Percentiles rank a stretch among this genome's conserved stretches.
Evolutionary conservation across 768 basidiomycete genomes (phyloP).

Genomic region (Suillus placidus): DNA sequence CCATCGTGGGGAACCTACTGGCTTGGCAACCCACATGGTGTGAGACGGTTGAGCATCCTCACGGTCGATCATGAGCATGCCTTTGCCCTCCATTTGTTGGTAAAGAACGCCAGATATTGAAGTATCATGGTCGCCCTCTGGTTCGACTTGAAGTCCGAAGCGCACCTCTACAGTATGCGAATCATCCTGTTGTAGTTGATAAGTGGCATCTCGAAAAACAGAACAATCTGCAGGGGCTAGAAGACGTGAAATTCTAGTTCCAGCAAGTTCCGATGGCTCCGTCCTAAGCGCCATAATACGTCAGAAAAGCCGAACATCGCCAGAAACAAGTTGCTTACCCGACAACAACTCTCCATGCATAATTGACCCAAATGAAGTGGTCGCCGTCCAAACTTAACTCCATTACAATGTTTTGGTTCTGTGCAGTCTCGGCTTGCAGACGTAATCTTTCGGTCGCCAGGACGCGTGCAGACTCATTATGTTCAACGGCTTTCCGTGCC

Average conservation of each 20-base stretch:
- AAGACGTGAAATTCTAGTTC: slow-evolving; percentile 78
- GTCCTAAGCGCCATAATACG: slow-evolving; percentile 51
- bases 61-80: slow-evolving; percentile 97
- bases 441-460: slow-evolving; percentile 86
- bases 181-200: slow-evolving; percentile 85
- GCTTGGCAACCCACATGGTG: slow-evolving; percentile 98
- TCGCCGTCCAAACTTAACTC: slow-evolving; percentile 94
- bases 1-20: slow-evolving; percentile 70
- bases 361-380: slow-evolving; percentile 94
- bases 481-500: slow-evolving; percentile 52
- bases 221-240: slow-evolving; percentile 78
- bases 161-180: slow-evolving; percentile 92
- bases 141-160: slow-evolving; percentile 82
- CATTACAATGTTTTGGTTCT: slow-evolving; percentile 94
- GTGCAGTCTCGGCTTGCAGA: slow-evolving; percentile 90
- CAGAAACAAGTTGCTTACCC: slow-evolving; percentile 54
- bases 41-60: slow-evolving; percentile 87
- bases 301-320: slow-evolving; percentile 20
- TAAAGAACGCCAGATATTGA: slow-evolving; percentile 54
- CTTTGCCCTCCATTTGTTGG: slow-evolving; percentile 95
- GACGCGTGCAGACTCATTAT: slow-evolving; percentile 77
- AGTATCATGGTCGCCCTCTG: slow-evolving; percentile 57
- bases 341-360: slow-evolving; percentile 91
- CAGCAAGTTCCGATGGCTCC: slow-evolving; percentile 77
- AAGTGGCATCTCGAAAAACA: slow-evolving; percentile 86